These are phyloP conservation scores for Eucalyptus tenuipes DNA, from an alignment of 345 rosid genomes.

Conservation along the genomic window DNA sequence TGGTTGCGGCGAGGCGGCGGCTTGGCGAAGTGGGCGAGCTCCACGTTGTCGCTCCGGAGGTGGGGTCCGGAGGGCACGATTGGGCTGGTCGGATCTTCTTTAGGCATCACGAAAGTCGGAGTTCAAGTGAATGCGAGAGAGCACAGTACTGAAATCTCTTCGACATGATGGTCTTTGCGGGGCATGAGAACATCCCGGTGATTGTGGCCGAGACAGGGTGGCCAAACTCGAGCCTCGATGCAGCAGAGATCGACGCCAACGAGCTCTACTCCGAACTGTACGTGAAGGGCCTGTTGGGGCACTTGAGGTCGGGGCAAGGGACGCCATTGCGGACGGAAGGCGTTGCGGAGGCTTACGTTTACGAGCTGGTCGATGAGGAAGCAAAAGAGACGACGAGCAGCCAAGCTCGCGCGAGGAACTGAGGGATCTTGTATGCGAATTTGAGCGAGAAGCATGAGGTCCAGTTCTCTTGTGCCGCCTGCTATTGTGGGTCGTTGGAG, in stretches of 20 bases:
- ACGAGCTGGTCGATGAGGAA: slow-evolving; percentile 57
- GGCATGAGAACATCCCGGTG: slow-evolving; percentile 66
- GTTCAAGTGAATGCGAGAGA: too few relatives aligned
- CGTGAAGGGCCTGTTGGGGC: slow-evolving; percentile 51
- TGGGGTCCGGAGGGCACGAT: too few relatives aligned
- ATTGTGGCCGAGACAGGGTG: slow-evolving; percentile 89
- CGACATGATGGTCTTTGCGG: slow-evolving; percentile 86
- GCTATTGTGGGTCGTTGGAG: background rate
- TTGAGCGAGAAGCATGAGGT: slow-evolving; percentile 50
- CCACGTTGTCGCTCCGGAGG: too few relatives aligned
- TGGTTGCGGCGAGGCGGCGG: too few relatives aligned
- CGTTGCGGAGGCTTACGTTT: slow-evolving; percentile 49
- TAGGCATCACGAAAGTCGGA: too few relatives aligned
- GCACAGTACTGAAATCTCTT: slow-evolving; percentile 73
- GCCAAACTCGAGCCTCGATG: slow-evolving; percentile 61
- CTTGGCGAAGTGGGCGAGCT: too few relatives aligned
- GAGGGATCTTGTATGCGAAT: slow-evolving; percentile 71
- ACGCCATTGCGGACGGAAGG: slow-evolving; percentile 87
- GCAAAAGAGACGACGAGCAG: slow-evolving; percentile 3
- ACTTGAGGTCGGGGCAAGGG: slow-evolving; percentile 51
- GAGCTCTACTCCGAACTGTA: slow-evolving; percentile 50
- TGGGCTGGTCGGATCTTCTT: too few relatives aligned
- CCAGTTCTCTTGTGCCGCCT: slow-evolving; percentile 23
- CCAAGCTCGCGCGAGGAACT: slow-evolving; percentile 5
- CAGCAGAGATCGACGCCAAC: slow-evolving; percentile 61